Percentiles rank a stretch among this genome's conserved stretches.
Conservation (phyloP, 768 basidiomycete genomes). For the Suillus ampliporus region DNA sequence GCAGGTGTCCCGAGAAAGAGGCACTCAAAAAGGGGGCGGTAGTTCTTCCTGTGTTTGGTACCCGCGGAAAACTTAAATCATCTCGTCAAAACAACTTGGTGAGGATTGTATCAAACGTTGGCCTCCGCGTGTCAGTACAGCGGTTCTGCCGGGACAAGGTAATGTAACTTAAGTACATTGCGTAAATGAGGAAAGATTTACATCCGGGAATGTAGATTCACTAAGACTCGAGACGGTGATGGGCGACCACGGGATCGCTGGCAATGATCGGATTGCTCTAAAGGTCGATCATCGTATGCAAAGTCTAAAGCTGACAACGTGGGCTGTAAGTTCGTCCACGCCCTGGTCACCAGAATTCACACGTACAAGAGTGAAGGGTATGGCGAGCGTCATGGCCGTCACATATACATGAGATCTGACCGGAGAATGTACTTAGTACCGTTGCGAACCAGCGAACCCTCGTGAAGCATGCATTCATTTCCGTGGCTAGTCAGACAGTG, state of each 20-base stretch:
- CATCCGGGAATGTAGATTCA: background rate
- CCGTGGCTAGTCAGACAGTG: conserved; percentile 58
- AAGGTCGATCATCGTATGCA: background rate
- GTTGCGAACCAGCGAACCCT: conserved; percentile 64
- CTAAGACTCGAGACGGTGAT: too few species aligned
- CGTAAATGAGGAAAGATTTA: background rate
- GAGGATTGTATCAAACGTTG: background rate
- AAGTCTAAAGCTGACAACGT: background rate
- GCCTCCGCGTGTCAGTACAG: background rate
- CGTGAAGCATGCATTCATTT: conserved; percentile 72
- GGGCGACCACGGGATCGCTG: too few species aligned
- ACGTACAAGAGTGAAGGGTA: background rate
- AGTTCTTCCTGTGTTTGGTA: conserved; percentile 14
- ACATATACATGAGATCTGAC: conserved; percentile 73
- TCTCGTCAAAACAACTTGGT: background rate
- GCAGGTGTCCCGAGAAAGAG: conserved; percentile 81
- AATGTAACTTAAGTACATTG: background rate
- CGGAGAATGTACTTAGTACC: conserved; percentile 75
- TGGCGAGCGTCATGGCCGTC: background rate
- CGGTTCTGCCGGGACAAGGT: background rate
- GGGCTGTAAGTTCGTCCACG: background rate
- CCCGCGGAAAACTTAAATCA: background rate
- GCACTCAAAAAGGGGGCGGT: conserved; percentile 56
- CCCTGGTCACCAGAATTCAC: background rate
- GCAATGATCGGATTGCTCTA: too few species aligned